phyloP scores from a whole-genome alignment of 148 eudicot species.

The Limonium bicolor region DNA sequence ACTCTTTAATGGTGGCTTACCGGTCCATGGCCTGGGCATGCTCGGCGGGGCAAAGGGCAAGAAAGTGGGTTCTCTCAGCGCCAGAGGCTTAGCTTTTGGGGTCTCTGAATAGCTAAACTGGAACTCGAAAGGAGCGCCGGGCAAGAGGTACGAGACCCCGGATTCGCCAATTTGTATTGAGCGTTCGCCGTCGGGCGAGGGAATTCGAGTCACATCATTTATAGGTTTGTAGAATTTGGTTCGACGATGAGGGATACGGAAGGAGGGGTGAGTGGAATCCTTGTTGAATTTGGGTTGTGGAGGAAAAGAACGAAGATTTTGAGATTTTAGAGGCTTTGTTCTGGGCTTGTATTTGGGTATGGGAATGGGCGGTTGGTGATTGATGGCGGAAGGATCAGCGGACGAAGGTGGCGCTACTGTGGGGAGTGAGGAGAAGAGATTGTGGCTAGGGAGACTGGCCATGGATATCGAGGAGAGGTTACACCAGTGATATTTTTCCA shows the following conservation, averaged over 20 bases:
- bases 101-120: constrained; percentile 89
- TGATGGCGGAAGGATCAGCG: constrained; percentile 3
- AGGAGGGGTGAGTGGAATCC: constrained; percentile 34
- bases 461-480: constrained; percentile 18
- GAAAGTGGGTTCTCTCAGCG: constrained; percentile 76
- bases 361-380: constrained; percentile 41
- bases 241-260: constrained; percentile 39
- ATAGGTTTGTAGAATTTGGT: constrained; percentile 67
- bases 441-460: constrained; percentile 41
- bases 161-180: constrained; percentile 46
- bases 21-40: constrained; percentile 95
- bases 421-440: constrained; percentile 61
- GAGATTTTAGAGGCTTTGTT: constrained; percentile 15
- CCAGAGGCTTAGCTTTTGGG: constrained; percentile 62
- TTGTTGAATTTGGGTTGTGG: too few relatives aligned
- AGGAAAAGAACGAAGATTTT: constrained; percentile 5
- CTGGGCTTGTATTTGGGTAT: constrained; percentile 52
- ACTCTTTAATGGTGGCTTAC: constrained; percentile 69
- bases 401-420: constrained; percentile 16
- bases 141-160: constrained; percentile 71
- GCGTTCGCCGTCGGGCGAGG: constrained; percentile 24
- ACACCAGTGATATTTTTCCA: too few relatives aligned
- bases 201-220: constrained; percentile 14
- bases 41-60: constrained; percentile 85
- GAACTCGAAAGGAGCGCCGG: constrained; percentile 86